These are phyloP conservation scores for Globisporangium iwayamae DNA, from an alignment of 352 stramenopile species.

Conservation along the genomic window DNA sequence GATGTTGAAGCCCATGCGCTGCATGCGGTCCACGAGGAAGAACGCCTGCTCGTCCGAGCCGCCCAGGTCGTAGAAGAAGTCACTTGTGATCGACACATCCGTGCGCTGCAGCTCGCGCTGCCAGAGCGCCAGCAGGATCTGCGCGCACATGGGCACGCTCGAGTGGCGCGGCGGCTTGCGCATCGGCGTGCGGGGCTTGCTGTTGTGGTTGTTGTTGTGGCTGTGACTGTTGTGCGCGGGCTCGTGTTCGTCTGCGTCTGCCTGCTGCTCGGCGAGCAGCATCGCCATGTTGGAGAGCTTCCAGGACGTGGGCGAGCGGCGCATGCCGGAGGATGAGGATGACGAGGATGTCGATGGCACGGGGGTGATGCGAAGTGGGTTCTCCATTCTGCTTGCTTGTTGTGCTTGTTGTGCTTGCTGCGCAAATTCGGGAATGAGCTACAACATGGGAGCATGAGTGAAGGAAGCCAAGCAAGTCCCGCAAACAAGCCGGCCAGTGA, in stretches of 20 bases:
- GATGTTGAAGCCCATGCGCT: conserved; percentile 59
- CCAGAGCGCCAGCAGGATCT: conserved; percentile 65
- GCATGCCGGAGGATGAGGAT: conserved; percentile 22
- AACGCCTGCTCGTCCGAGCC: conserved; percentile 17
- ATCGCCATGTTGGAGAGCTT: conserved; percentile 39
- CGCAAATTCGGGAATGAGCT: conserved; percentile 16
- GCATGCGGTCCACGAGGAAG: conserved; percentile 56
- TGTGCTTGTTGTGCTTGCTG: not conserved
- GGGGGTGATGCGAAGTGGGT: conserved; percentile 27
- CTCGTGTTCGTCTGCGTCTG: conserved; percentile 14
- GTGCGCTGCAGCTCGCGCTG: conserved; percentile 53
- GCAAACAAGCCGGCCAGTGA: not conserved
- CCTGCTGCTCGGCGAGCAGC: conserved; percentile 52
- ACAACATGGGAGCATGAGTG: not conserved
- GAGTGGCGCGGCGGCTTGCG: conserved; percentile 62
- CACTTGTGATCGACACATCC: conserved; percentile 31
- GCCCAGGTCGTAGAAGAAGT: conserved; percentile 16
- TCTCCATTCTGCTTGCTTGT: conserved; percentile 28
- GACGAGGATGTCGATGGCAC: conserved; percentile 22
- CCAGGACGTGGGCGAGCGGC: conserved; percentile 56
- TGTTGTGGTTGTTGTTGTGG: not conserved
- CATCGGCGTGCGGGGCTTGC: conserved; percentile 27
- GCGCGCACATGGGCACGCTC: conserved; percentile 62
- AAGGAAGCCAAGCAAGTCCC: conserved; percentile 1
- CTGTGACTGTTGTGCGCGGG: not conserved